Conservation (phyloP, 495 filamentous ascomycete species). For the Tuber indicum region DNA sequence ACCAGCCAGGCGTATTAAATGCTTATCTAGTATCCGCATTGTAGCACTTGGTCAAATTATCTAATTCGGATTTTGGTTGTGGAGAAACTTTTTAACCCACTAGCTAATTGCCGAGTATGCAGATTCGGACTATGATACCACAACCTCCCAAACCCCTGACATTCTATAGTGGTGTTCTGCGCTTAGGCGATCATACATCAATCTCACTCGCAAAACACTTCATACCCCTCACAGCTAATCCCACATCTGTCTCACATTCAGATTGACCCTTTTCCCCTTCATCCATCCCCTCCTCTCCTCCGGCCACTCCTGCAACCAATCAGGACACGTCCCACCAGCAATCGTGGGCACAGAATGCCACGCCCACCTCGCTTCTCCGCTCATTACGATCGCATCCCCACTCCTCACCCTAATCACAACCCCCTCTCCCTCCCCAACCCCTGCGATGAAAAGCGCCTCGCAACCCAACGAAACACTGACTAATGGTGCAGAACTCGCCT, state of each 20-base stretch:
- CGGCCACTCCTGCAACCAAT: conserved; percentile 70
- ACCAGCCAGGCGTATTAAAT: too few species aligned
- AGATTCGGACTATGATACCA: not conserved
- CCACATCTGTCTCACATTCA: conserved; percentile 88
- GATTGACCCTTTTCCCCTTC: conserved; percentile 72
- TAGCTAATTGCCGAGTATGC: not conserved
- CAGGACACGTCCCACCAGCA: conserved; percentile 67
- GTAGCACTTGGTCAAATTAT: too few species aligned
- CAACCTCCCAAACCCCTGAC: not conserved
- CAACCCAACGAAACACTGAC: conserved; percentile 84
- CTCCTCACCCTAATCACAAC: conserved; percentile 63
- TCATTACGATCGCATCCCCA: conserved; percentile 80
- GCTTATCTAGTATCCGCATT: too few species aligned
- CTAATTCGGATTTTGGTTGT: not conserved
- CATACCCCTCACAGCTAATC: conserved; percentile 44
- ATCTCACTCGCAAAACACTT: not conserved
- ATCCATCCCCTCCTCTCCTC: conserved; percentile 66
- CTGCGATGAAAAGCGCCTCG: conserved; percentile 74
- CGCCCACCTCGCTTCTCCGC: conserved; percentile 67
- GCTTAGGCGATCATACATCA: not conserved
- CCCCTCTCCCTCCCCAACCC: conserved; percentile 48
- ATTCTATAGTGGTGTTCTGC: not conserved
- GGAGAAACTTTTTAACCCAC: not conserved
- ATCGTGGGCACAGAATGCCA: conserved; percentile 89
- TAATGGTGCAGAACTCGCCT: conserved; percentile 64